Percentiles rank a stretch among this genome's conserved stretches.
phyloP scores from a whole-genome alignment of 495 filamentous ascomycete genomes.

The Parathielavia hyrcaniae region DNA sequence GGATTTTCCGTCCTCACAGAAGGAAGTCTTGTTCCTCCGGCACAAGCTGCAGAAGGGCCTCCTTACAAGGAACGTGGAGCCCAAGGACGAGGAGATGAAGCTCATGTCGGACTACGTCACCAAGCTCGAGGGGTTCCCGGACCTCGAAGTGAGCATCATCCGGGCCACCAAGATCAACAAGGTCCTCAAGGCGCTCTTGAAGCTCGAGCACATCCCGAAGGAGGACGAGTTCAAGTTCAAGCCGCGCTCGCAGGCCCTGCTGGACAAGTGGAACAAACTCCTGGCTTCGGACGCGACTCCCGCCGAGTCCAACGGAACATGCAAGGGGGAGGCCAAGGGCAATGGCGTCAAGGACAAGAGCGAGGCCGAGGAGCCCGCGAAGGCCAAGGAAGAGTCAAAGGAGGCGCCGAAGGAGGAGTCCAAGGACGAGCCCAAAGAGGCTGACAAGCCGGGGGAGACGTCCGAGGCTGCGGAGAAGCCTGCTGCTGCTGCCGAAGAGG shows the following conservation, averaged over 20 bases:
- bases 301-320: constrained; percentile 13
- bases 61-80: constrained; percentile 69
- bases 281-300: constrained; percentile 49
- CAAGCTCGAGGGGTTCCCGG: constrained; percentile 69
- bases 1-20: constrained; percentile 35
- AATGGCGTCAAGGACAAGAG: constrained; percentile 44
- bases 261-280: constrained; percentile 76
- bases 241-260: constrained; percentile 61
- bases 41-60: constrained; percentile 91
- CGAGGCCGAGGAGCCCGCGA: constrained; percentile 39
- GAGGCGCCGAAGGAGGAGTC: constrained; percentile 28
- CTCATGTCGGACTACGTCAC: constrained; percentile 70
- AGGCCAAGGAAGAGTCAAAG: constrained; percentile 42
- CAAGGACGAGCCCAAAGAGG: constrained; percentile 23
- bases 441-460: constrained; percentile 11
- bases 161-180: constrained; percentile 87
- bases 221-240: constrained; percentile 85
- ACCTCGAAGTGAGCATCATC: constrained; percentile 82
- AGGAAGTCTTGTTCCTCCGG: constrained; percentile 72
- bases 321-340: constrained; percentile 18
- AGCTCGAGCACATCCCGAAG: constrained; percentile 69
- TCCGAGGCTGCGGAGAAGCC: constrained; percentile 27
- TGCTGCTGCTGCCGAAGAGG: constrained; percentile 31
- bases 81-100: constrained; percentile 85
- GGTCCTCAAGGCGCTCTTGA: constrained; percentile 84